Evolutionary conservation across 1,139 yeast genomes (phyloP), one percentile per base, ranked within the genome.

Genomic region (Candida tetrigidarum): DNA sequence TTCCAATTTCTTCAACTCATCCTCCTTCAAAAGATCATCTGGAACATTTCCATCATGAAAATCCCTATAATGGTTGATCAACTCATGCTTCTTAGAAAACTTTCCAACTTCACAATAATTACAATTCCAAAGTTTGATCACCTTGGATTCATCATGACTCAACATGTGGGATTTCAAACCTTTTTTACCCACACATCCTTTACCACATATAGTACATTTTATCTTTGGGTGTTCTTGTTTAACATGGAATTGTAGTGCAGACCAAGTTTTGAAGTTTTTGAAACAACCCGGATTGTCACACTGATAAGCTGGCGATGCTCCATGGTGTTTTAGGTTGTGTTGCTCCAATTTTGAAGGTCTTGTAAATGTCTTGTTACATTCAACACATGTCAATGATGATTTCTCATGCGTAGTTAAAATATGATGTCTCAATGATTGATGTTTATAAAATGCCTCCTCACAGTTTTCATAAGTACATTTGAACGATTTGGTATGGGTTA

Each of bases 341-440:
- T 78, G 82, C 0, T 79, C 77, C 40, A 86, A 64, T 47, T 86
- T 68, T 42, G 79, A 79, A 0, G 89, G 89, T 36, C 89, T 66
- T 30, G 74, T 71, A 50, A 85, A 86, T 0, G 67, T 59, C 52
- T 84, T 84, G 30, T 74, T 74, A 62, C 96, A 86, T 5, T 66
- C 64, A n/a, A 67, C 58, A 60, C 93, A 86, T 1, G 71, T 70
- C 39, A 83, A 63, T 1, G 69, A 58, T 1, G 70, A 58, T 47
- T 70, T 68, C 45, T 80, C 78, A 57, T 91, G 97, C 1, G 76
- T 79, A 4, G 83, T 69, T 16, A 81, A 69, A 2, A 83, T 67
- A 63, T 93, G 98, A 44, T 85, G 86, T 42, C 90, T 72, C 45
- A 91, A 71, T 30, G 91, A 86, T 48, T 87, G 90, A 62, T 87